These are phyloP conservation scores for Zygosaccharomyces sapae DNA, from an alignment of 1,139 yeast genomes.

Conservation along the genomic window DNA sequence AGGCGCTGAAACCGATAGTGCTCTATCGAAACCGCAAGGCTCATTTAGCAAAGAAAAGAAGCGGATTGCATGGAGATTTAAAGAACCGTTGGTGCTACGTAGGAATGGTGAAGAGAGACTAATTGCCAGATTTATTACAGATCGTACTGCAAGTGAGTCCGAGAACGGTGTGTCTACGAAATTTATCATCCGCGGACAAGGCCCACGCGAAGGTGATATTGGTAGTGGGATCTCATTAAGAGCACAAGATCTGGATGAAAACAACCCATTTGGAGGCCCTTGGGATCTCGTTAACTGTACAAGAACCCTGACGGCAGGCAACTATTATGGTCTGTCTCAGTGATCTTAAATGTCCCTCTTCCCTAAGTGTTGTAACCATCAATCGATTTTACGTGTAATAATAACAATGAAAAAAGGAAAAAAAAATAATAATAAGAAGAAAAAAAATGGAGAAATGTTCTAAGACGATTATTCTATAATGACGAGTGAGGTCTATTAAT, in stretches of 20 bases:
- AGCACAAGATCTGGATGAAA: slow-evolving; percentile 36
- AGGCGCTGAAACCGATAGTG: slow-evolving; percentile 53
- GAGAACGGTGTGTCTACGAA: slow-evolving; percentile 68
- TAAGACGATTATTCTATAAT: background rate
- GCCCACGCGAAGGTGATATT: slow-evolving; percentile 19
- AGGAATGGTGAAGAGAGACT: slow-evolving; percentile 51
- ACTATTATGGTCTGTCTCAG: slow-evolving; percentile 34
- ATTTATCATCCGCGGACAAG: slow-evolving; percentile 43
- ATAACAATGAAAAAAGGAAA: background rate
- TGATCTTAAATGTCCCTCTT: background rate
- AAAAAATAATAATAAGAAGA: background rate
- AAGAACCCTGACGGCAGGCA: slow-evolving; percentile 38
- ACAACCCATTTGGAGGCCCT: slow-evolving; percentile 38
- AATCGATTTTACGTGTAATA: slow-evolving; percentile 8
- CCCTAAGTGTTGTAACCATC: background rate
- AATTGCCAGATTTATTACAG: slow-evolving; percentile 68
- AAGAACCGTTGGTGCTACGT: slow-evolving; percentile 41
- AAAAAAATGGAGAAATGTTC: slow-evolving; percentile 5
- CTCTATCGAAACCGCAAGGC: slow-evolving; percentile 87
- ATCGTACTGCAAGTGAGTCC: slow-evolving; percentile 58
- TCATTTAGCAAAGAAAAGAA: slow-evolving; percentile 79
- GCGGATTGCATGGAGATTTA: slow-evolving; percentile 80
- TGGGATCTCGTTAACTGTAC: slow-evolving; percentile 36
- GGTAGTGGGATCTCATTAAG: slow-evolving; percentile 35
- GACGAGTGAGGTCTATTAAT: no score